phyloP scores from a whole-genome alignment of 352 stramenopile species.

The Phytophthora sojae region DNA sequence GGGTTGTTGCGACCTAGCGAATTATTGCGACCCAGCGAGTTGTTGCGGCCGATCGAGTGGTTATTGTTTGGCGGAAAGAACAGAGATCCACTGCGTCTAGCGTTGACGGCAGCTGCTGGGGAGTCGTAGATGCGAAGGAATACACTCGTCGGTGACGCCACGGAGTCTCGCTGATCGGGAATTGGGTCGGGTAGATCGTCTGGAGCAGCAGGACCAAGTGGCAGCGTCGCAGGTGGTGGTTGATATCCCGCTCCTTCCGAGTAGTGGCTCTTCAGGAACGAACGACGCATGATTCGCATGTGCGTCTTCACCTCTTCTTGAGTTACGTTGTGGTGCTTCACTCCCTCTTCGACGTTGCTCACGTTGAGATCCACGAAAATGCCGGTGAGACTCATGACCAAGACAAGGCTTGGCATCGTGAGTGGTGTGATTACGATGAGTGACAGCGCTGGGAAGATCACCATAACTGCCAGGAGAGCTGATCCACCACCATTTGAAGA shows the following conservation, averaged over 20 bases:
- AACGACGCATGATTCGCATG: slow-evolving; percentile 76
- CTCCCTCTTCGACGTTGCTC: slow-evolving; percentile 27
- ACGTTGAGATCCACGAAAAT: slow-evolving; percentile 88
- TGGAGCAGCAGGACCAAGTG: slow-evolving; percentile 10
- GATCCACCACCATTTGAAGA: slow-evolving; percentile 19
- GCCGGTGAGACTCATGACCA: slow-evolving; percentile 87
- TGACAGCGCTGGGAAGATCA: slow-evolving; percentile 66
- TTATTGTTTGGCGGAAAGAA: slow-evolving; percentile 24
- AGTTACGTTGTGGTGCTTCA: slow-evolving; percentile 34
- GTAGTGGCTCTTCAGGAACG: slow-evolving; percentile 76
- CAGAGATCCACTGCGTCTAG: slow-evolving; percentile 5
- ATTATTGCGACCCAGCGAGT: slow-evolving; percentile 27
- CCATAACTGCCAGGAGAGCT: slow-evolving; percentile 63
- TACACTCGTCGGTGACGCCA: slow-evolving; percentile 53
- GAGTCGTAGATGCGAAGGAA: slow-evolving; percentile 83
- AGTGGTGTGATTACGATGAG: slow-evolving; percentile 85
- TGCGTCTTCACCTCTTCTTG: slow-evolving; percentile 68
- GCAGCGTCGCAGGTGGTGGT: slow-evolving; percentile 10
- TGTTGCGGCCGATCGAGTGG: slow-evolving; percentile 18
- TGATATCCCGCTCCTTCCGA: slow-evolving; percentile 42
- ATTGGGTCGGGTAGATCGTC: slow-evolving; percentile 6
- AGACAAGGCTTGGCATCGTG: slow-evolving; percentile 88
- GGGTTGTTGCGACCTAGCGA: slow-evolving; percentile 24
- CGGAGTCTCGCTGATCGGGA: slow-evolving; percentile 9
- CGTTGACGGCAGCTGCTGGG: slow-evolving; percentile 37